A percentile compares a stretch with the other conserved stretches of the same genome.
phyloP scores from a whole-genome alignment of 192 early-diverging fungal species.

The Dissophora globulifera region DNA sequence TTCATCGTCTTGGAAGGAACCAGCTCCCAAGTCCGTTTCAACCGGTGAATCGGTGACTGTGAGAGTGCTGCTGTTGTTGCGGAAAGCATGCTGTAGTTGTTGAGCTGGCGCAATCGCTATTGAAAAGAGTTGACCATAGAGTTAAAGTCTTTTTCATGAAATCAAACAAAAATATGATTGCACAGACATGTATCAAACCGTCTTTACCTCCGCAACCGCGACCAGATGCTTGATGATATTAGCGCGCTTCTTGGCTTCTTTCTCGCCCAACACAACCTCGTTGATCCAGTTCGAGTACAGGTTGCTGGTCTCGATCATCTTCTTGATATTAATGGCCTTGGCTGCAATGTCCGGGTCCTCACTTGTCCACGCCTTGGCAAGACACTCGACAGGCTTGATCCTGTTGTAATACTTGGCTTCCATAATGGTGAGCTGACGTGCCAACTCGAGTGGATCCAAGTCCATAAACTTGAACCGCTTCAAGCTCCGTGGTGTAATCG shows the following conservation, averaged over 20 bases:
- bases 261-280: slow-evolving; percentile 81
- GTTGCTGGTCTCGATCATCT: slow-evolving; percentile 87
- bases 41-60: slow-evolving; percentile 86
- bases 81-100: slow-evolving; percentile 96
- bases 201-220: slow-evolving; percentile 73
- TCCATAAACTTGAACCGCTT: slow-evolving; percentile 86
- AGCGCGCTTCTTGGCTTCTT: slow-evolving; percentile 83
- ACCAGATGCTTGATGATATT: slow-evolving; percentile 87
- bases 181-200: neutral
- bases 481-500: slow-evolving; percentile 85
- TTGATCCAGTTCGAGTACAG: slow-evolving; percentile 84
- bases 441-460: slow-evolving; percentile 91
- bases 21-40: slow-evolving; percentile 91
- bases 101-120: slow-evolving; percentile 80
- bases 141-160: neutral
- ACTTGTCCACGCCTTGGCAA: slow-evolving; percentile 88
- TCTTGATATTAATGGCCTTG: slow-evolving; percentile 85
- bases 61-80: slow-evolving; percentile 91
- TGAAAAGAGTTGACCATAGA: neutral
- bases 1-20: slow-evolving; percentile 66
- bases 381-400: slow-evolving; percentile 88
- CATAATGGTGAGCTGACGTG: slow-evolving; percentile 95
- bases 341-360: slow-evolving; percentile 65
- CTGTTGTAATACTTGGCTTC: slow-evolving; percentile 85
- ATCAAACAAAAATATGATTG: neutral